These are phyloP conservation scores for Naganishia antarctica DNA, from an alignment of 768 basidiomycete genomes.

Conservation along the genomic window DNA sequence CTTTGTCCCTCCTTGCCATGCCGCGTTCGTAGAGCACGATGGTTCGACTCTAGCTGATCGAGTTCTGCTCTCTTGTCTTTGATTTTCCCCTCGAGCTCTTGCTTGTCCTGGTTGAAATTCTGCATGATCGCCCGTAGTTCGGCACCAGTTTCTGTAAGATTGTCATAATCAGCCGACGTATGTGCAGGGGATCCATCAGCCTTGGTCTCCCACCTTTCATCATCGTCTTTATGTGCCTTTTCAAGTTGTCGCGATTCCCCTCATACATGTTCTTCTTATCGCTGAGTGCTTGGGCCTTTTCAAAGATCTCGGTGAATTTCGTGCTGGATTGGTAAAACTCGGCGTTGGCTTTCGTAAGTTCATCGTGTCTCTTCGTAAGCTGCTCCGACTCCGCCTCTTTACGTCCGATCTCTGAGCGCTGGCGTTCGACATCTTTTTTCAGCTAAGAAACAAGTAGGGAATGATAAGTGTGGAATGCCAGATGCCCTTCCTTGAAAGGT, in stretches of 20 bases:
- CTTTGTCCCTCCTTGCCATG: conserved; percentile 24
- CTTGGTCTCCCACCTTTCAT: conserved; percentile 59
- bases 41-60: conserved; percentile 17
- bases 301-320: conserved; percentile 66
- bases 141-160: conserved; percentile 60
- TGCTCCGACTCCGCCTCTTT: conserved; percentile 73
- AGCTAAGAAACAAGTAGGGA: conserved; percentile 49
- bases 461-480: not conserved
- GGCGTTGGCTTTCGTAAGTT: conserved; percentile 54
- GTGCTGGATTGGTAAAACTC: conserved; percentile 72
- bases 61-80: conserved; percentile 58
- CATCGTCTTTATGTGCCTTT: conserved; percentile 60
- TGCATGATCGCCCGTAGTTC: conserved; percentile 55
- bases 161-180: conserved; percentile 24
- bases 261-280: conserved; percentile 62
- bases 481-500: not conserved
- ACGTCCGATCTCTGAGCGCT: conserved; percentile 59
- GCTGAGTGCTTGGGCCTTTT: conserved; percentile 62
- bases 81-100: conserved; percentile 37
- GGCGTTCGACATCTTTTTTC: conserved; percentile 60
- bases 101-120: conserved; percentile 50
- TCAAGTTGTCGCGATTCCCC: conserved; percentile 60
- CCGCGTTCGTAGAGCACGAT: conserved; percentile 30
- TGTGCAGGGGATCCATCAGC: not conserved
- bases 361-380: conserved; percentile 62